Conservation (phyloP, 176 grass and related monocot genomes). For the Neostapfia colusana region DNA sequence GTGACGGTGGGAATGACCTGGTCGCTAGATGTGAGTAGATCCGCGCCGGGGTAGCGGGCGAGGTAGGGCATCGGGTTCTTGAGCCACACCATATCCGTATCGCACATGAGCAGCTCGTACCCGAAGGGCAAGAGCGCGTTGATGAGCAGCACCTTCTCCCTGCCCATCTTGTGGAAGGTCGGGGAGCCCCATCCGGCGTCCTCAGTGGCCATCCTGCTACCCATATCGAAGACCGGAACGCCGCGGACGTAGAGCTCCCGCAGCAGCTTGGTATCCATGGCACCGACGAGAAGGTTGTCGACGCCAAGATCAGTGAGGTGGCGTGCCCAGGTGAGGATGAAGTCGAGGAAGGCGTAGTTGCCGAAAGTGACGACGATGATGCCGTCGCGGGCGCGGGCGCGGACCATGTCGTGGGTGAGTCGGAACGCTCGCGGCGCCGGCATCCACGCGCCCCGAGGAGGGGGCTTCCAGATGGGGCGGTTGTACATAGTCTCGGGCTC, state of each 20-base stretch:
- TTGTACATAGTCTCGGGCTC: slow-evolving; percentile 46
- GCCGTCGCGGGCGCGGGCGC: slow-evolving; percentile 57
- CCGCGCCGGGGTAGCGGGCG: slow-evolving; percentile 75
- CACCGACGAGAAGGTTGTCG: slow-evolving; percentile 82
- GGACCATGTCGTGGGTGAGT: slow-evolving; percentile 69
- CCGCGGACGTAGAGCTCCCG: slow-evolving; percentile 79
- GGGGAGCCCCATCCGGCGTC: slow-evolving; percentile 96
- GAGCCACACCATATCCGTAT: slow-evolving; percentile 99
- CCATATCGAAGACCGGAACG: slow-evolving; percentile 89
- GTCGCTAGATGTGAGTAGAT: slow-evolving; percentile 93
- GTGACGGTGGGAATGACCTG: slow-evolving; percentile 90
- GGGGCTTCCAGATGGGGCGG: slow-evolving; percentile 68
- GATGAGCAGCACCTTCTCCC: slow-evolving; percentile 95
- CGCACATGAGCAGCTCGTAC: slow-evolving; percentile 93
- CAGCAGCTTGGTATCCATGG: slow-evolving; percentile 88
- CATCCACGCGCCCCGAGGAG: slow-evolving; percentile 46
- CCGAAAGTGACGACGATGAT: slow-evolving; percentile 87
- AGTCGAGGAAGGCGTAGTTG: slow-evolving; percentile 88
- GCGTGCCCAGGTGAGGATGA: slow-evolving; percentile 83
- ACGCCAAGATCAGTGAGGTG: slow-evolving; percentile 79
- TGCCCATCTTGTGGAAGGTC: slow-evolving; percentile 96
- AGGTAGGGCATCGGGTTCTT: slow-evolving; percentile 91
- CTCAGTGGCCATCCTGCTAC: slow-evolving; percentile 82
- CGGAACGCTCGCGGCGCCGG: slow-evolving; percentile 55
- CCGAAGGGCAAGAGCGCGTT: slow-evolving; percentile 84